Evolutionary conservation across 148 eudicot genomes (phyloP).

Genomic region (Camellia japonica): DNA sequence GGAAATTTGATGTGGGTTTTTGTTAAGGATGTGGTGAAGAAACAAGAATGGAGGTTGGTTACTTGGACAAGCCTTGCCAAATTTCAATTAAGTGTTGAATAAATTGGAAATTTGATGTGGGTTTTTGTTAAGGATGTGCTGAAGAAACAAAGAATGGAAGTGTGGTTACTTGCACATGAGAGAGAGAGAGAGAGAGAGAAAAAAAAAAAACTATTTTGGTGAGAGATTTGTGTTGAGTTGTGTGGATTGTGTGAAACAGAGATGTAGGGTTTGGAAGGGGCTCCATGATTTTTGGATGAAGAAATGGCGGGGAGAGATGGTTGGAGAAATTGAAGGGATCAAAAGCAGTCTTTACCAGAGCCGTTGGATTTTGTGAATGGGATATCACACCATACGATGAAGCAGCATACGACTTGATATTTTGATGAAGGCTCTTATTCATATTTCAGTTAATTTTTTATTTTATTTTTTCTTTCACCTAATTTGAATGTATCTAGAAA

Average conservation of each 20-base stretch:
- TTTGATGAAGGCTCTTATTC: too few species aligned
- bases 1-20: not conserved
- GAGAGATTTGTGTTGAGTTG: conserved; percentile 9
- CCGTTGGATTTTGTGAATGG: too few species aligned
- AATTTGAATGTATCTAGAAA: too few species aligned
- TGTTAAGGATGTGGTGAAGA: not conserved
- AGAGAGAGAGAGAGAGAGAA: not conserved
- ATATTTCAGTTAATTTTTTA: too few species aligned
- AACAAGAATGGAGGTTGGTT: conserved; percentile 13
- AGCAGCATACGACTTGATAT: not conserved
- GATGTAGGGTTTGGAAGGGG: conserved; percentile 26
- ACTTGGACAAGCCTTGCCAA: not conserved
- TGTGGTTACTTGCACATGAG: not conserved
- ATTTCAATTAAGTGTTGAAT: too few species aligned
- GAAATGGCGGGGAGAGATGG: conserved; percentile 55
- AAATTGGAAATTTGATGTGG: too few species aligned
- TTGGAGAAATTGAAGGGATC: conserved; percentile 44
- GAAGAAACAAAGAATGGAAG: conserved; percentile 13
- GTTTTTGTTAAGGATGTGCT: not conserved
- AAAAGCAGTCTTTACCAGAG: not conserved
- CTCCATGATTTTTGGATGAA: conserved; percentile 46
- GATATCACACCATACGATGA: too few species aligned
- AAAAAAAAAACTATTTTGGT: not conserved
- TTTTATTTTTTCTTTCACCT: too few species aligned
- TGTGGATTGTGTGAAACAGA: not conserved